Evolutionary conservation across 106 monocot species (phyloP).

Genomic region (Xerophyta viscosa): DNA sequence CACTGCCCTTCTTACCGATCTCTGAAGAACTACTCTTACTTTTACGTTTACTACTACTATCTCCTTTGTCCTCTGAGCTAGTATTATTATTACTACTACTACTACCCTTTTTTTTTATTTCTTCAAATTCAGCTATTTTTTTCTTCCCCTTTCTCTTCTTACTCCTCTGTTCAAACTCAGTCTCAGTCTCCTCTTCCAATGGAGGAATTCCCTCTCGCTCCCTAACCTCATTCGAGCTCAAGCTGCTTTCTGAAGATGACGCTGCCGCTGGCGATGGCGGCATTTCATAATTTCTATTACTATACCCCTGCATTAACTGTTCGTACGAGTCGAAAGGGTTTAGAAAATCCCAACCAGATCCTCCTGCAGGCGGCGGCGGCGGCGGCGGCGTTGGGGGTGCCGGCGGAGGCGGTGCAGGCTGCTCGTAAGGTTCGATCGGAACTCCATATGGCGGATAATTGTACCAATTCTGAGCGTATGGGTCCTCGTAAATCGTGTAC

Average conservation of each 20-base stretch:
- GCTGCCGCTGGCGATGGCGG: constrained; percentile 1
- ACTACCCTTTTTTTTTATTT: constrained; percentile 6
- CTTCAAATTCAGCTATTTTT: constrained; percentile 4
- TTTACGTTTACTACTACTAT: constrained; percentile 2
- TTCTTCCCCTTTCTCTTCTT: constrained; percentile 22
- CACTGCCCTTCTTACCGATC: constrained; percentile 4
- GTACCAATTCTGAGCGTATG: too few species aligned
- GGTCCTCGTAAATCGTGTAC: too few species aligned
- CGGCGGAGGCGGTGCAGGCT: too few species aligned
- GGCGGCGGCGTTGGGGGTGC: constrained; percentile 28
- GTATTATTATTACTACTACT: not conserved
- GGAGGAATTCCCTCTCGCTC: constrained; percentile 88
- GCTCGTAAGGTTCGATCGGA: too few species aligned
- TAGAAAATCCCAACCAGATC: constrained; percentile 67
- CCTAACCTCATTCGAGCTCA: constrained; percentile 60
- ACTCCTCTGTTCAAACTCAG: constrained; percentile 20
- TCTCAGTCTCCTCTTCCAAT: constrained; percentile 63
- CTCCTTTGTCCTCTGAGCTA: constrained; percentile 8
- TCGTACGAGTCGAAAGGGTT: constrained; percentile 65
- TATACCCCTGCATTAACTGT: constrained; percentile 19
- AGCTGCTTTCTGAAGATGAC: constrained; percentile 24
- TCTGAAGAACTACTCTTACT: constrained; percentile 5
- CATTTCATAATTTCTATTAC: constrained; percentile 4
- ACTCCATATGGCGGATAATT: too few species aligned
- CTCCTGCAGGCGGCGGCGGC: constrained; percentile 27